phyloP scores from a whole-genome alignment of 768 basidiomycete genomes.

The Boletus tylopilopsis region DNA sequence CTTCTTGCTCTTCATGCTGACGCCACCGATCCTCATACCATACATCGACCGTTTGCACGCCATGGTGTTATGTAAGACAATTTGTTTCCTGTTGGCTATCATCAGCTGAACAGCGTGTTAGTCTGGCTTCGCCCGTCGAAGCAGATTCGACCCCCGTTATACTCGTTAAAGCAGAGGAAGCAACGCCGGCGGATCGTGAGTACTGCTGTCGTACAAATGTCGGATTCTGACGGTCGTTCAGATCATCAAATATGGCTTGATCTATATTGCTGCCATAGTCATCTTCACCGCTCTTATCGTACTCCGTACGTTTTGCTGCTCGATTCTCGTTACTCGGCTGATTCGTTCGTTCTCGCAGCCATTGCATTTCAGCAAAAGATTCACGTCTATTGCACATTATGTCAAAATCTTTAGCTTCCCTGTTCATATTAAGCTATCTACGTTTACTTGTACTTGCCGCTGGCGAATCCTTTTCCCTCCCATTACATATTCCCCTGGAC shows the following conservation, averaged over 20 bases:
- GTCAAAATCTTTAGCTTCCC: conserved; percentile 55
- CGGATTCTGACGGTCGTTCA: conserved; percentile 27
- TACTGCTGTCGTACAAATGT: conserved; percentile 9
- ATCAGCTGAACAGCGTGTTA: conserved; percentile 29
- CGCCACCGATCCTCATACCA: conserved; percentile 83
- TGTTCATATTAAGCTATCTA: conserved; percentile 28
- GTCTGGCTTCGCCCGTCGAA: conserved; percentile 96
- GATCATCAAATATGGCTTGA: conserved; percentile 80
- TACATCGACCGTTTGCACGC: conserved; percentile 92
- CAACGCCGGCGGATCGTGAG: conserved; percentile 88
- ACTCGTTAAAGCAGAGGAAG: conserved; percentile 83
- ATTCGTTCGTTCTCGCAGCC: conserved; percentile 37
- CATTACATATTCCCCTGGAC: conserved; percentile 11
- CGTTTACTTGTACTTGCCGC: conserved; percentile 27
- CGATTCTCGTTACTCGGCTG: conserved; percentile 6
- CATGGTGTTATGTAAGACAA: conserved; percentile 70
- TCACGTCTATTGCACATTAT: conserved; percentile 61
- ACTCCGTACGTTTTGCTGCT: conserved; percentile 56
- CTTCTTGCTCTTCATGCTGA: conserved; percentile 85
- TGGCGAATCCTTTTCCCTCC: conserved; percentile 1
- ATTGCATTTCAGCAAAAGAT: conserved; percentile 57
- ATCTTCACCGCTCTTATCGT: conserved; percentile 74
- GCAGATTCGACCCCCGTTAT: conserved; percentile 90
- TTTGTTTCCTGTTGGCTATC: conserved; percentile 7
- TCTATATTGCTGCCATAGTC: conserved; percentile 67